Percentiles rank a stretch among this genome's conserved stretches.
These are phyloP conservation scores for Scheffersomyces titani DNA, from an alignment of 1,139 yeast genomes.

Conservation along the genomic window DNA sequence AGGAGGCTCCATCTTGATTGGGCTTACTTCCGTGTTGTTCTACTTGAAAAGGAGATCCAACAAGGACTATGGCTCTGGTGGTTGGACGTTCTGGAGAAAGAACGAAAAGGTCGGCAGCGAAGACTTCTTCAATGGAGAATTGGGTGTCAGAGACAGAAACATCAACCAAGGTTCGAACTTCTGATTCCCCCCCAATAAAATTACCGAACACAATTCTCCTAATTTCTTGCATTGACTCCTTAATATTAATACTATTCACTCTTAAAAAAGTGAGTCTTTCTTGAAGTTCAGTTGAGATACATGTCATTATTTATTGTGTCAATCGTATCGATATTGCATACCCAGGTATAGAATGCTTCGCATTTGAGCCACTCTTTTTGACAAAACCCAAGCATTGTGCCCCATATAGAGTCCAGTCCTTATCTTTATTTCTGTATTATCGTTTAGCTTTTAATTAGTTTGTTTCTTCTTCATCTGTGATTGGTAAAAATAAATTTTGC, in stretches of 20 bases:
- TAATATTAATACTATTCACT: neutral
- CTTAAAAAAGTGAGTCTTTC: neutral
- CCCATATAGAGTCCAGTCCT: neutral
- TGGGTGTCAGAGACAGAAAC: slow-evolving; percentile 51
- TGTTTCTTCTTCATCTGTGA: neutral
- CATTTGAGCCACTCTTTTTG: neutral
- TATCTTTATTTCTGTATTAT: neutral
- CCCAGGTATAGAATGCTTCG: neutral
- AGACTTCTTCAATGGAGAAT: slow-evolving; percentile 63
- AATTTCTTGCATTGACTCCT: neutral
- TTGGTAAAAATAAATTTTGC: neutral
- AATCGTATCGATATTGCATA: neutral
- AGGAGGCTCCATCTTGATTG: slow-evolving; percentile 46
- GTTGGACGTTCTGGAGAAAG: slow-evolving; percentile 57
- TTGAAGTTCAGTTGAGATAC: neutral
- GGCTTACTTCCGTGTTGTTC: slow-evolving; percentile 36
- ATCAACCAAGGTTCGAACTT: slow-evolving; percentile 51
- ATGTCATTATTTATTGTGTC: neutral
- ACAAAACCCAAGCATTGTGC: neutral
- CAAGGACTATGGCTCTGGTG: slow-evolving; percentile 28
- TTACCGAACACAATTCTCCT: neutral
- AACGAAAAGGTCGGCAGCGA: slow-evolving; percentile 46
- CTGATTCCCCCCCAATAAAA: slow-evolving; percentile 7
- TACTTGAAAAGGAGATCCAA: slow-evolving; percentile 35
- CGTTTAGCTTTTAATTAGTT: neutral